Evolutionary conservation across 208 protist species (phyloP).

Genomic region (Leptomonas seymouri): DNA sequence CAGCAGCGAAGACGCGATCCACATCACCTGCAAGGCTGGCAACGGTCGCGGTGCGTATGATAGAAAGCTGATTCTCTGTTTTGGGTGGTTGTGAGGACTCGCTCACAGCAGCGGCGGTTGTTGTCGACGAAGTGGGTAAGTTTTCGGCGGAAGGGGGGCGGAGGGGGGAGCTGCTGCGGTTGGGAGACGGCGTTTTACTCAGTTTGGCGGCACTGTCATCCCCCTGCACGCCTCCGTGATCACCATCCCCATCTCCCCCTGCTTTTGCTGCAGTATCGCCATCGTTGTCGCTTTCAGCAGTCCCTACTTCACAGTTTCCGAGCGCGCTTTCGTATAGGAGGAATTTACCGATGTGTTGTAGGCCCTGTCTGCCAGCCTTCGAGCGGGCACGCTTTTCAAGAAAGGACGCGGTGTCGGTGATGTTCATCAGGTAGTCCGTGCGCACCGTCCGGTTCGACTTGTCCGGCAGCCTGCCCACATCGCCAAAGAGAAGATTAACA

Average conservation of each 20-base stretch:
- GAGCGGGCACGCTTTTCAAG: constrained; percentile 60
- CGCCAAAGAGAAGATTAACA: constrained; percentile 60
- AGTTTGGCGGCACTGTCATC: neutral
- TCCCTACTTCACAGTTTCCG: neutral
- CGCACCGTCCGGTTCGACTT: constrained; percentile 33
- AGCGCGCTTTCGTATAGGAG: constrained; percentile 43
- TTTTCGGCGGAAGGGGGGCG: neutral
- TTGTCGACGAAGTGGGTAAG: neutral
- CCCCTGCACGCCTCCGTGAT: neutral
- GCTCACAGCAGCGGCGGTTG: neutral
- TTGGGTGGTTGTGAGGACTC: neutral
- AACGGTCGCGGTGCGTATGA: neutral
- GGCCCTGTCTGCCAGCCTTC: constrained; percentile 55
- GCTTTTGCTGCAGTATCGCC: neutral
- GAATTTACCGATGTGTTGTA: constrained; percentile 57
- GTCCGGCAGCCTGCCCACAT: constrained; percentile 45
- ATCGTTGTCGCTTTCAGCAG: constrained; percentile 13
- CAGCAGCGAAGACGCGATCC: constrained; percentile 23
- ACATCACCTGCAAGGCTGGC: constrained; percentile 5
- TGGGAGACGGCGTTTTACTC: neutral
- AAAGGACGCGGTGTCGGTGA: constrained; percentile 78
- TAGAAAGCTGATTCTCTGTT: neutral
- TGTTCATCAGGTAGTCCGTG: constrained; percentile 56
- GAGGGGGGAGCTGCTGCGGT: neutral
- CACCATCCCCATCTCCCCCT: neutral